A percentile compares a stretch with the other conserved stretches of the same genome.
These are phyloP conservation scores for Globisporangium apiculatum DNA, from an alignment of 352 stramenopile species.

Conservation along the genomic window DNA sequence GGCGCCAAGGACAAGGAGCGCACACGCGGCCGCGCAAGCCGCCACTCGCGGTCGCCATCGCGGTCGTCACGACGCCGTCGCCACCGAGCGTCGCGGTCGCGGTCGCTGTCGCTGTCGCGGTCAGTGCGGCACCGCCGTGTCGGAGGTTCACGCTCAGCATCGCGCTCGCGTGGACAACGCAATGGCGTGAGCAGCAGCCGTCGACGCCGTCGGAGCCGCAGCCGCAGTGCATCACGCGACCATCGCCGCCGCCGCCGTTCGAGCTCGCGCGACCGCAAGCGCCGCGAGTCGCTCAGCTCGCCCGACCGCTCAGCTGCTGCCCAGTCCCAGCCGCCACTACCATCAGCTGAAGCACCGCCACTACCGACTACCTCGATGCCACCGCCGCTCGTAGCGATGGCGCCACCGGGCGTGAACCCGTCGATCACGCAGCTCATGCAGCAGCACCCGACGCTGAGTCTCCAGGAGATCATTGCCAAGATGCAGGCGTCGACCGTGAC, in stretches of 20 bases:
- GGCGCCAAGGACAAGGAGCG: constrained; percentile 3
- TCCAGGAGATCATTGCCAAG: constrained; percentile 86
- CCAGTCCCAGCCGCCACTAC: neutral
- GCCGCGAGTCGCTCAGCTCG: constrained; percentile 31
- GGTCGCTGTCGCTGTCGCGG: constrained; percentile 33
- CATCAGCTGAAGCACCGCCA: neutral
- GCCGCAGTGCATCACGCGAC: constrained; percentile 30
- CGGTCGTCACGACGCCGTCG: constrained; percentile 44
- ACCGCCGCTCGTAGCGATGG: neutral
- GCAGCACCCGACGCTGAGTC: constrained; percentile 82
- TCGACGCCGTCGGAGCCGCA: constrained; percentile 43
- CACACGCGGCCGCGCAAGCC: constrained; percentile 35
- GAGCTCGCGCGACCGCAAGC: constrained; percentile 38
- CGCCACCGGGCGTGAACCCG: constrained; percentile 40
- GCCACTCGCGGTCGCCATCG: constrained; percentile 46
- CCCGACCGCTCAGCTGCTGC: constrained; percentile 28
- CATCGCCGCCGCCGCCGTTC: constrained; percentile 47
- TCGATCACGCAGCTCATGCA: constrained; percentile 87
- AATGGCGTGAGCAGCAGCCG: constrained; percentile 19
- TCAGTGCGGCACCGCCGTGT: constrained; percentile 30
- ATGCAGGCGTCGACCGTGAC: constrained; percentile 80
- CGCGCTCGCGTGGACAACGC: constrained; percentile 29
- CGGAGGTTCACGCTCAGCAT: constrained; percentile 37
- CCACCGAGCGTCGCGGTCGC: constrained; percentile 48
- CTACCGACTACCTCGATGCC: neutral